Percentiles rank a stretch among this genome's conserved stretches.
These are phyloP conservation scores for Globisporangium lucens DNA, from an alignment of 352 stramenopile genomes.

Conservation along the genomic window DNA sequence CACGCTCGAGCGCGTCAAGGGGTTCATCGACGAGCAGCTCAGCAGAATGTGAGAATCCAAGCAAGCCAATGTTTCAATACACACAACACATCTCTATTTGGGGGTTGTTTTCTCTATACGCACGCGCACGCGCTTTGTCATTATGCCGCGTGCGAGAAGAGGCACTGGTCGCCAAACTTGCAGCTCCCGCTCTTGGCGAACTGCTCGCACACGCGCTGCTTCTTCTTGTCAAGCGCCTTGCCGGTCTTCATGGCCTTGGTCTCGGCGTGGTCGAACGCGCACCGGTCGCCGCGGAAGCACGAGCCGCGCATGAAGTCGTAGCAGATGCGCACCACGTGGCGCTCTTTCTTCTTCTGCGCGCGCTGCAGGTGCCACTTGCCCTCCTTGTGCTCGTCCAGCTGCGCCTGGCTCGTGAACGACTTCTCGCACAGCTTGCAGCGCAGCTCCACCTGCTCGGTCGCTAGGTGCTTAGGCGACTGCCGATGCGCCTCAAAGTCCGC, in stretches of 20 bases:
- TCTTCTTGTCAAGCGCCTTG: conserved; percentile 47
- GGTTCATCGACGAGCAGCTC: conserved; percentile 37
- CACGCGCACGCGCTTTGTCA: conserved; percentile 7
- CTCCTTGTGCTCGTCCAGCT: conserved; percentile 70
- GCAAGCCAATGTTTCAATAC: not conserved
- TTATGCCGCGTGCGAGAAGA: conserved; percentile 55
- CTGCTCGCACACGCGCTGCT: conserved; percentile 49
- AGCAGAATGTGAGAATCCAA: conserved; percentile 5
- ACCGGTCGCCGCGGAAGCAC: conserved; percentile 64
- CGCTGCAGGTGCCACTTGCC: conserved; percentile 86
- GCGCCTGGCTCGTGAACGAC: conserved; percentile 69
- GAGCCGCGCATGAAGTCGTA: conserved; percentile 82
- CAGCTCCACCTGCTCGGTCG: conserved; percentile 30
- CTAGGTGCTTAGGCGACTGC: conserved; percentile 43
- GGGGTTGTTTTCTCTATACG: not conserved
- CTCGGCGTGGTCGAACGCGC: conserved; percentile 67
- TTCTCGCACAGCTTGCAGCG: conserved; percentile 70
- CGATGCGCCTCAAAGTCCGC: conserved; percentile 61
- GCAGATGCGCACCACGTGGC: conserved; percentile 70
- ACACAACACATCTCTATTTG: conserved; percentile 13
- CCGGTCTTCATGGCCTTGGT: conserved; percentile 64
- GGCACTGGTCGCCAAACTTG: conserved; percentile 69
- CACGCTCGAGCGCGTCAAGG: conserved; percentile 43
- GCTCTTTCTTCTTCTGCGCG: conserved; percentile 56
- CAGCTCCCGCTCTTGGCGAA: conserved; percentile 46